Base-by-base conservation (phyloP, 805 yeast species). In the Metschnikowia sp. region DNA sequence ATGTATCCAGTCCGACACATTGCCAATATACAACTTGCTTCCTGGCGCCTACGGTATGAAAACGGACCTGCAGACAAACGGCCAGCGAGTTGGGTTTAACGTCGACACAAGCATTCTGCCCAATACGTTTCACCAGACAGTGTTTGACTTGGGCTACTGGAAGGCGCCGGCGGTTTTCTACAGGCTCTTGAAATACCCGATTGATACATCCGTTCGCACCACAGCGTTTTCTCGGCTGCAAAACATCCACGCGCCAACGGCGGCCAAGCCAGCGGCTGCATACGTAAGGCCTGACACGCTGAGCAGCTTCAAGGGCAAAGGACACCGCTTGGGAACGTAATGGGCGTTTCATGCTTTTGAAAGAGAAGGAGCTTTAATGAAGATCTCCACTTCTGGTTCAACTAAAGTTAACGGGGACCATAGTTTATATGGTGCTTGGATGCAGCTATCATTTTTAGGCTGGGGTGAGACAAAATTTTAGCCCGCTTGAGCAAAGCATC, bases 1-100 rank as follows among this genome's bases (percentile, higher is more conserved):
- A 51, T 84, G 88, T 58, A 60, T 82, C 38, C 86, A 82, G 56
- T 81, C 87, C 0, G 65, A 72, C 36, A 77, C 87, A 2, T 34
- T 66, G 26, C 76, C 77, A 2, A 49, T 72, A 38, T 69, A 68
- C 54, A 72, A 72, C 55, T 58, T 72, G 36, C 51, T 66, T 36
- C 68, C 74, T 1, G 64, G 66, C 6, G 59, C 66, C 1, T 67
- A 68, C 48, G 54, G 52, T 12, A 10, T 26, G n/a, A 46, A 33
- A 30, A 12, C 30, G 13, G 42, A 28, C 7, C 42, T 28, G 34
- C 42, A 37, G n/a, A 33, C 29, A 13, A 44, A 47, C 31, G 53
- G 51, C 28, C 22, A 48, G 29, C 58, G 69, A 40, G 74, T 71
- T 7, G 75, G 75, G 10, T 59, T 53, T 33, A 53, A 53, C 37